Evolutionary conservation across 2,329 filamentous ascomycete genomes (phyloP), one percentile per base, ranked within the genome.

Genomic region (Fusarium begoniae): DNA sequence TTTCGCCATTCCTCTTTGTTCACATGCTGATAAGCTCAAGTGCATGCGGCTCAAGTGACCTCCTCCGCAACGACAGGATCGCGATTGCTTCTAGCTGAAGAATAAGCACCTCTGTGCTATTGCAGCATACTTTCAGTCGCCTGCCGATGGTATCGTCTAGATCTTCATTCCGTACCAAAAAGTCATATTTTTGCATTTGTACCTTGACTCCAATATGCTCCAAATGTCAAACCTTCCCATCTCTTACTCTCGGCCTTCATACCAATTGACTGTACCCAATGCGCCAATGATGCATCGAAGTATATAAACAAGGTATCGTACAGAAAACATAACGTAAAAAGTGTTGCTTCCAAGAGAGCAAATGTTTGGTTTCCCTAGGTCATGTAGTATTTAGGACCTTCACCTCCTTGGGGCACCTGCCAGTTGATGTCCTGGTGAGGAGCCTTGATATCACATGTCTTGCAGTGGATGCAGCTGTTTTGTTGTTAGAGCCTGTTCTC

Each of bases 401-500:
- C 96, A 58, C 96, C 96, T 75, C 96, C 95, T 81, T 98, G 95
- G 12, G 96, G 96, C 38, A 96, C 96, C 77, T 94, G 90, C 94
- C 94, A 98, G 83, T 98, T 98, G 84, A 99, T 98, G 81, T 98
- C 96, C 85, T 99, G 96, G 72, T 92, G 90, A 13, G 96, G 96
- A 22, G 94, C 96, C 86, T 99, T 99, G 86, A 99, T 99, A 83
- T 99, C 96, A 82, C 96, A 99, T 20, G 96, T 99, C 89, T 99
- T 99, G 89, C 96, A 99, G 85, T 99, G 96, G 75, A 99, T 97
- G 82, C 96, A 99, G 85, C 95, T 98, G 77, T 45, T 45, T 7
- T 13, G 35, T 26, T 54, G 64, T 74, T 48, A 76, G 72, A 48
- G 45, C 70, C 55, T 37, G 15, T 44, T 47, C 24, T 62, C 35